A percentile compares a stretch with the other conserved stretches of the same genome.
phyloP scores from a whole-genome alignment of 1,284 basidiomycete species.

The Somion occarium region DNA sequence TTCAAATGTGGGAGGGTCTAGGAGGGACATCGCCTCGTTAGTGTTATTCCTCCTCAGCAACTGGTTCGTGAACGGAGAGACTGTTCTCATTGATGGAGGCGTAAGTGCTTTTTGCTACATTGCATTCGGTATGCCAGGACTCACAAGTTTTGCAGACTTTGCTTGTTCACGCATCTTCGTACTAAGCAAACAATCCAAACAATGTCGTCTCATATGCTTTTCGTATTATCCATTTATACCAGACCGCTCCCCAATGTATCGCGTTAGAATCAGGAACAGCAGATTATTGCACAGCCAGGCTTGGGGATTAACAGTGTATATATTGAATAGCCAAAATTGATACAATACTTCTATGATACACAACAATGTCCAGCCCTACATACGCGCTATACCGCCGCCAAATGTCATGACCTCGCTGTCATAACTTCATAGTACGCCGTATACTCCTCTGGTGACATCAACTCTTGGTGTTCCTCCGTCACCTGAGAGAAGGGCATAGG shows the following conservation, averaged over 20 bases:
- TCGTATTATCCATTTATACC: too few relatives aligned
- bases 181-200: conserved; percentile 24
- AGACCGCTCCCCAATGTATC: too few relatives aligned
- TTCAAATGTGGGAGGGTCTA: conserved; percentile 30
- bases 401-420: conserved; percentile 12
- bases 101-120: conserved; percentile 27
- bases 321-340: conserved; percentile 9
- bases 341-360: conserved; percentile 13
- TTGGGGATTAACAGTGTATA: conserved; percentile 8
- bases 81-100: conserved; percentile 48
- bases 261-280: too few relatives aligned
- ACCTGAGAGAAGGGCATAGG: conserved; percentile 66
- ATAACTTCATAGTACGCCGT: conserved; percentile 67
- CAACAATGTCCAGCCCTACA: background rate
- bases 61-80: conserved; percentile 41
- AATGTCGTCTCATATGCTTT: too few relatives aligned
- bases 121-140: background rate
- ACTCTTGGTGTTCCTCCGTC: conserved; percentile 77
- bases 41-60: conserved; percentile 44
- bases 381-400: background rate
- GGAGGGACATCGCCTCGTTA: conserved; percentile 40
- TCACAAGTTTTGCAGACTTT: conserved; percentile 27
- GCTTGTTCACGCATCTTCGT: conserved; percentile 38
- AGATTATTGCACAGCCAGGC: too few relatives aligned
- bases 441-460: conserved; percentile 84